Base-by-base conservation (phyloP, 768 basidiomycete genomes). In the Calocybe gangraenosa region DNA sequence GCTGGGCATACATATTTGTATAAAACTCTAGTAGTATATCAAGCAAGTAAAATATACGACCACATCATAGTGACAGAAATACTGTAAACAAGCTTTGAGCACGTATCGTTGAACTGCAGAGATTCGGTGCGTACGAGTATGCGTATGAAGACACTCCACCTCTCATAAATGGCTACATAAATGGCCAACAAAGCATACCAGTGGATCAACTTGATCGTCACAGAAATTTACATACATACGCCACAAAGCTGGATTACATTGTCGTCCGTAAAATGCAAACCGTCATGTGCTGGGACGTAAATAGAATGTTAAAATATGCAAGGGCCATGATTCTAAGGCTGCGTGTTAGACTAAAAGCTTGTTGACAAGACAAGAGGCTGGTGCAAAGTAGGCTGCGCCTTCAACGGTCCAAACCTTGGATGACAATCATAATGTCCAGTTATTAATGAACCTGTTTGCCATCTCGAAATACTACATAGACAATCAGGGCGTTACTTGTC, bases 331-430 rank as follows among this genome's bases (percentile, higher is more conserved):
- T 65, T 6, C 79, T 80, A 3, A 41, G 44, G 19, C 7, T 11
- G 32, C 13, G 5, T 23, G 15, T 46, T 15, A 42, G 15, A 31
- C 41, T 37, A 5, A 6, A 10, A 17, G 14, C 7, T n/a, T n/a
- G n/a, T n/a, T n/a, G n/a, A n/a, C 19, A 6, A 13, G 17, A 11
- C 10, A 36, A 10, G n/a, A 22, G 18, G 50, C 76, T 62, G 49
- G 79, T 78, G 67, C 74, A 50, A 76, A 81, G 54, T 79, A 81
- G 18, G 81, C 56, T 1, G 75, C 71, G 42, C 78, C 79, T 79
- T 42, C 3, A 14, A 43, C 13, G 20, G n/a, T n/a, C 25, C 6
- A 10, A 44, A 15, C 6, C 7, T 15, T 3, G 23, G 37, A 36
- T 21, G 47, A 39, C 10, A 37, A 42, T 7, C n/a, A 22, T 17